Percentiles rank a stretch among this genome's conserved stretches.
These are phyloP conservation scores for Pichia paraexigua DNA, from an alignment of 805 yeast genomes.

Conservation along the genomic window DNA sequence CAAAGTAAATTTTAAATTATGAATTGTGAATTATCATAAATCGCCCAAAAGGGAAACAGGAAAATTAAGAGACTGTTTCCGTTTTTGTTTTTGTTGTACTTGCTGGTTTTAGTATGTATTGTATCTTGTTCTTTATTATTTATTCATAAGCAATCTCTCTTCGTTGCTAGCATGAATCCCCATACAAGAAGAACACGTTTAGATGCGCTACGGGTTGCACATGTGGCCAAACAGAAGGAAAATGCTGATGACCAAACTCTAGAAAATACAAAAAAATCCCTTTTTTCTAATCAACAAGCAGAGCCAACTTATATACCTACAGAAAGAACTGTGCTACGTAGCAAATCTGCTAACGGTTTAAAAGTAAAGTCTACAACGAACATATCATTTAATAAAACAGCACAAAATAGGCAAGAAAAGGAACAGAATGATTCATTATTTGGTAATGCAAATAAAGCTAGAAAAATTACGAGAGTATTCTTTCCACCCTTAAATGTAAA, in stretches of 20 bases:
- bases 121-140: background rate
- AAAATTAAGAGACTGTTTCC: background rate
- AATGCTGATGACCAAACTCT: background rate
- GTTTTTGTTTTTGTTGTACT: background rate
- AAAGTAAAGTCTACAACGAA: background rate
- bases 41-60: background rate
- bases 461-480: background rate
- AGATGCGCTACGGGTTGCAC: background rate
- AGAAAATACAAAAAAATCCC: background rate
- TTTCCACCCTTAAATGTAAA: background rate
- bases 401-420: background rate
- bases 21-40: background rate
- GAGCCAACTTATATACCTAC: background rate
- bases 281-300: background rate
- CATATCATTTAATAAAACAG: background rate
- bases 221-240: background rate
- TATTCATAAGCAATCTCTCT: background rate
- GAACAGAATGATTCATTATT: background rate
- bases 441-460: conserved; percentile 5
- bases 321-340: conserved; percentile 1
- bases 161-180: background rate
- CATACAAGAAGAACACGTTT: background rate
- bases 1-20: background rate
- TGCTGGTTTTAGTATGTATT: background rate
- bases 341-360: conserved; percentile 3